Evolutionary conservation across 495 filamentous ascomycete species (phyloP), one percentile per base, ranked within the genome.

Genomic region (Daldinia grandis): DNA sequence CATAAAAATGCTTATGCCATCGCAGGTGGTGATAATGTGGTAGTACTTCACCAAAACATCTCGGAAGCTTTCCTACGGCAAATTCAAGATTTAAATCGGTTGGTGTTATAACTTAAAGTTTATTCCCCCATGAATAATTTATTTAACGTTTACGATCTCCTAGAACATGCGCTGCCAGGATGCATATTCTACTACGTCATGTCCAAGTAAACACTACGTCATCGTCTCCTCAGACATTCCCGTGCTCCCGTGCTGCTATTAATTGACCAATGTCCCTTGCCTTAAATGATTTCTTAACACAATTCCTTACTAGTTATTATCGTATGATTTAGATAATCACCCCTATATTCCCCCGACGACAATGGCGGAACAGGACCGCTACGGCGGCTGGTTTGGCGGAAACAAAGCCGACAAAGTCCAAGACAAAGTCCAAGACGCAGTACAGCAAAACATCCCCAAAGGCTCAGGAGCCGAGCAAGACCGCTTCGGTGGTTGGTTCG

Each of bases 301-400:
- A 28, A 21, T 59, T 50, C 0, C 14, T 3, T 37, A 4, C n/a
- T 33, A 24, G 2, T 27, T 25, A 33, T 40, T 19, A 33, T 40
- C 17, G 5, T 33, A 61, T 65, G 28, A 40, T 38, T 57, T 57
- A 44, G 44, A 42, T 42, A 8, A 12, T 15, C 30, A 15, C 42
- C 5, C 27, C 24, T 6, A 21, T 9, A 33, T 1, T 6, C 30
- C 35, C 33, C 35, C 50, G 47, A 62, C 53, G 10, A 66, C 68
- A 68, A 72, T 72, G 69, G 54, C 69, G 37, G 69, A 72, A 35
- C 69, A 72, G 33, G 59, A 67, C 53, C 63, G 69, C 33, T 47
- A 28, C 53, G 42, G 42, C 42, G 17, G 42, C 19, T 47, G 42
- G 42, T 47, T 47, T 24, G 62, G 62, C 25, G 68, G 68, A n/a